phyloP scores from a whole-genome alignment of 306 rosid species.

The Sesbania bispinosa region DNA sequence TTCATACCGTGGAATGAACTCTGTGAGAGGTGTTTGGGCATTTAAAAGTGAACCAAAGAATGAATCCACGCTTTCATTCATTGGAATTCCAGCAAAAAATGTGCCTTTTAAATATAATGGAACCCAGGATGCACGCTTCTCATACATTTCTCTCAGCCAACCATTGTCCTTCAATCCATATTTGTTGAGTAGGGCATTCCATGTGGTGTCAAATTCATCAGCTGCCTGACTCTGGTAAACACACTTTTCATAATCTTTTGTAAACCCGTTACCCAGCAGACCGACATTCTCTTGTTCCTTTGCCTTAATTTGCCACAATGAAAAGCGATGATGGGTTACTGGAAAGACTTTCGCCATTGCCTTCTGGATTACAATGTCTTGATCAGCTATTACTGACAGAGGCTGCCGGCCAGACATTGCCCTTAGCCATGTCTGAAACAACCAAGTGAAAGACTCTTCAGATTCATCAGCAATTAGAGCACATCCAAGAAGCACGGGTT shows the following conservation, averaged over 20 bases:
- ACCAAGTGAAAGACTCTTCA: slow-evolving; percentile 84
- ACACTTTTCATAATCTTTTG: slow-evolving; percentile 75
- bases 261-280: slow-evolving; percentile 56
- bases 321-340: slow-evolving; percentile 72
- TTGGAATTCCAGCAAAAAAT: slow-evolving; percentile 84
- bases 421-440: slow-evolving; percentile 88
- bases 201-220: slow-evolving; percentile 71
- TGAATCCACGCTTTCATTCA: slow-evolving; percentile 63
- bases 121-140: slow-evolving; percentile 84
- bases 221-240: slow-evolving; percentile 66
- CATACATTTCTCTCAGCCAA: slow-evolving; percentile 86
- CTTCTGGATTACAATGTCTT: slow-evolving; percentile 72
- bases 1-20: slow-evolving; percentile 79
- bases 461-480: slow-evolving; percentile 90
- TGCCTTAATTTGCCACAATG: slow-evolving; percentile 82
- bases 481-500: slow-evolving; percentile 94
- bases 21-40: slow-evolving; percentile 70
- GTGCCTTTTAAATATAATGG: slow-evolving; percentile 67
- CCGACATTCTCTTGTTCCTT: slow-evolving; percentile 66
- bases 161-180: slow-evolving; percentile 70
- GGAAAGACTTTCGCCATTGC: slow-evolving; percentile 78
- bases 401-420: slow-evolving; percentile 80
- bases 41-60: slow-evolving; percentile 71
- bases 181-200: slow-evolving; percentile 66
- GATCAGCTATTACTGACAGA: slow-evolving; percentile 82